Evolutionary conservation across 768 basidiomycete species (phyloP), one percentile per base, ranked within the genome.

Genomic region (Agaricus subrufescens): DNA sequence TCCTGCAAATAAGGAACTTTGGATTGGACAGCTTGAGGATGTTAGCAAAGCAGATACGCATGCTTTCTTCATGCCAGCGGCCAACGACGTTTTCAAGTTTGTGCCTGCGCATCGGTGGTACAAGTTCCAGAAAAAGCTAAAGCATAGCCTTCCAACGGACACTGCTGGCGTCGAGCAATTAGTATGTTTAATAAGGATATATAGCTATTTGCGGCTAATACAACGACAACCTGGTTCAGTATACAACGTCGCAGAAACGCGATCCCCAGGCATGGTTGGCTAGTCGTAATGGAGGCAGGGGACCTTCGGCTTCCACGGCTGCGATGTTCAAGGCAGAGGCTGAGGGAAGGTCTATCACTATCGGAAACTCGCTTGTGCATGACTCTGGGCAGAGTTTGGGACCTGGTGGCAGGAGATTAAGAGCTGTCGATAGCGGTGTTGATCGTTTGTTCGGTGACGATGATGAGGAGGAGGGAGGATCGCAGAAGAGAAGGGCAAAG

Each of bases 101-200:
- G 87, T 95, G 10, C 87, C 91, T 12, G 84, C 90, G 4, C 84
- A 91, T 67, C 80, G 92, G 44, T 94, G 90, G 89, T 95, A 94
- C 77, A 92, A 91, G 70, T 94, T 94, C 67, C 90, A 90, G 72
- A 92, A 91, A 76, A 85, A 85, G 62, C 79, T 89, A 43, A 87
- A 85, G 63, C 84, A 91, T 63, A 79, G 83, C 64, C 73, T 90
- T 14, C 86, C 85, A 44, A 81, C 81, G 40, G 76, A 76, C 77
- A 70, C 88, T 75, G 72, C 84, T 75, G 72, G 87, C 75, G 63
- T 91, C 80, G 79, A 84, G 76, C 64, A 73, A 79, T 69, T 90
- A 83, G 80, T 72, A 71, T 62, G 60, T 57, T 42, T 67, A 40
- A 62, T 42, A 23, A 60, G 62, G 44, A 50, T 59, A 60, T 62